phyloP scores from a whole-genome alignment of 345 rosid species.

The Jatropha curcas region DNA sequence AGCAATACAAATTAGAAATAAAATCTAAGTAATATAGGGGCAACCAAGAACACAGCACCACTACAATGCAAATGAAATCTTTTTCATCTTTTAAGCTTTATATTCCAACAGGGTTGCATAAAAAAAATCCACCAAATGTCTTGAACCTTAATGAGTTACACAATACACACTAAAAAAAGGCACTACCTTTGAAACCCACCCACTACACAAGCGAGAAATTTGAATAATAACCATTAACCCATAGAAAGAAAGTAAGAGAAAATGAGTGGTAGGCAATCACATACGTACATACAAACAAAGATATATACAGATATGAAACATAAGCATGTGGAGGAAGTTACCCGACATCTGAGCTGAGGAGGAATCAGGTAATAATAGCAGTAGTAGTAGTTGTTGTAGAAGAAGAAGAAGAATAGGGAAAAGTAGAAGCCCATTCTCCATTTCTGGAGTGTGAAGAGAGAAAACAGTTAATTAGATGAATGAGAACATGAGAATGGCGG shows the following conservation, averaged over 20 bases:
- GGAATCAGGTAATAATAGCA: too few relatives aligned
- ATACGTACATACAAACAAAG: neutral
- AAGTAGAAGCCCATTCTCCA: conserved; percentile 49
- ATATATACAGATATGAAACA: too few relatives aligned
- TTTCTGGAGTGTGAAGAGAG: conserved; percentile 30
- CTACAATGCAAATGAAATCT: neutral
- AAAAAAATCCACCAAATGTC: neutral
- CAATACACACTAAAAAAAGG: neutral
- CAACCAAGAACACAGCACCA: neutral
- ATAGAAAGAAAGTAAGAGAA: neutral
- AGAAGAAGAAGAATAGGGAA: conserved; percentile 37
- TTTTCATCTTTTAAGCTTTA: neutral
- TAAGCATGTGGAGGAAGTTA: neutral
- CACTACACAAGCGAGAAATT: neutral
- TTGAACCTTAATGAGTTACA: neutral
- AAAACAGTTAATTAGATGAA: neutral
- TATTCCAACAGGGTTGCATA: neutral
- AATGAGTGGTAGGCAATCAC: neutral
- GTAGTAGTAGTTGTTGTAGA: conserved; percentile 44
- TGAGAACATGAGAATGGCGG: conserved; percentile 28
- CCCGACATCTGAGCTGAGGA: conserved; percentile 54
- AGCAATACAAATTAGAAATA: neutral
- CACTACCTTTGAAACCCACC: neutral
- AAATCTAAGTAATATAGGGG: too few relatives aligned
- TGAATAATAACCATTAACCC: conserved; percentile 22